Percentiles rank a stretch among this genome's conserved stretches.
phyloP scores from a whole-genome alignment of 192 early-diverging fungal genomes.

The Podila epicladia region DNA sequence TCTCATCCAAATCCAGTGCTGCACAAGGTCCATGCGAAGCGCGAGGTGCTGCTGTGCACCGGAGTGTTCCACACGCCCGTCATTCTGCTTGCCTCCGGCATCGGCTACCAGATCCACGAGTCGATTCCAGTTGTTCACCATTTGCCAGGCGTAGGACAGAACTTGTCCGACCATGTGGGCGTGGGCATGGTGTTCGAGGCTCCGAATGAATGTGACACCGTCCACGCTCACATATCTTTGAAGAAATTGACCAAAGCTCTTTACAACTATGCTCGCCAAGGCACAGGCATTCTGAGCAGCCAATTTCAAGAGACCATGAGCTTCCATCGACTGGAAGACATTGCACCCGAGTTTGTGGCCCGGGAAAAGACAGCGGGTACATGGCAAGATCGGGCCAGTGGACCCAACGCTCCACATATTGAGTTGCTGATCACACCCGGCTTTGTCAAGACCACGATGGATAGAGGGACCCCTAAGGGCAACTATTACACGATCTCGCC shows the following conservation, averaged over 20 bases:
- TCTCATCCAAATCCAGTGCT: constrained; percentile 3
- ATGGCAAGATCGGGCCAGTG: not conserved
- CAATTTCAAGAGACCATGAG: not conserved
- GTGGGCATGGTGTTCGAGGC: not conserved
- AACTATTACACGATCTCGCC: not conserved
- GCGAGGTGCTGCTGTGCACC: constrained; percentile 51
- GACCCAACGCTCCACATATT: not conserved
- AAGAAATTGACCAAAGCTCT: not conserved
- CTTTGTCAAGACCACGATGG: not conserved
- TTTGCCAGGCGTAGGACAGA: not conserved
- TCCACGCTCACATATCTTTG: not conserved
- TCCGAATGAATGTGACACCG: not conserved
- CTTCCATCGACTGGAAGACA: not conserved
- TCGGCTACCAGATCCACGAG: constrained; percentile 28
- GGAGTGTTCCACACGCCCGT: constrained; percentile 45
- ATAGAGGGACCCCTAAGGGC: no score
- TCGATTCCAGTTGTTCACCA: not conserved
- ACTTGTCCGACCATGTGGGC: constrained; percentile 1
- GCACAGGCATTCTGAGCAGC: not conserved
- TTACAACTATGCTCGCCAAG: not conserved
- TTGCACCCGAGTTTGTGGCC: not conserved
- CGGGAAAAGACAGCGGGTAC: not conserved
- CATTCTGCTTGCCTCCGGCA: constrained; percentile 52
- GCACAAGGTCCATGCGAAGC: constrained; percentile 13
- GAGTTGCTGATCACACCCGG: not conserved